phyloP scores from a whole-genome alignment of 371 early-diverging fungal species.

The Actinomortierella ambigua region DNA sequence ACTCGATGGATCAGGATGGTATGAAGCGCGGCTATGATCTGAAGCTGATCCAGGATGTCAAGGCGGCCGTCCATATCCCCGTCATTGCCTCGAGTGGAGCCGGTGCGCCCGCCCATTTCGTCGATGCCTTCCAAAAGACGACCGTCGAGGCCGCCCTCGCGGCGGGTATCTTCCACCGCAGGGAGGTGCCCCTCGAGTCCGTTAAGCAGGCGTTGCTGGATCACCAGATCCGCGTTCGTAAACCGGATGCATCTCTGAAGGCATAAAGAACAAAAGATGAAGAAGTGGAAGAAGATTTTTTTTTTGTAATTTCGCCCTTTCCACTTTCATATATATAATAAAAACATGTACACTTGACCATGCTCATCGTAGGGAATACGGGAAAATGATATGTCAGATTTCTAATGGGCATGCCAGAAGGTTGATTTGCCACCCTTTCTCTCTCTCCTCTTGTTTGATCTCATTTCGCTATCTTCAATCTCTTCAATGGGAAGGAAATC shows the following conservation, averaged over 20 bases:
- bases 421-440: too few relatives aligned
- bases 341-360: too few relatives aligned
- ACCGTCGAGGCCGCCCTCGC: constrained; percentile 95
- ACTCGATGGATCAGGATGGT: constrained; percentile 98
- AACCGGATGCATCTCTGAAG: constrained; percentile 26
- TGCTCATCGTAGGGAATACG: too few relatives aligned
- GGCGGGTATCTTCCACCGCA: constrained; percentile 97
- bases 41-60: constrained; percentile 80
- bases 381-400: too few relatives aligned
- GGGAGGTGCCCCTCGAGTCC: constrained; percentile 84
- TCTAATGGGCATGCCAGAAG: too few relatives aligned
- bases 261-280: constrained; percentile 1
- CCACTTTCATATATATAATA: constrained; percentile 1
- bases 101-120: constrained; percentile 85
- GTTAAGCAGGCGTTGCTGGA: constrained; percentile 64
- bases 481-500: too few relatives aligned
- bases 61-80: constrained; percentile 81
- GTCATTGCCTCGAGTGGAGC: constrained; percentile 98
- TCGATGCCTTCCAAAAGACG: constrained; percentile 81
- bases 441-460: too few relatives aligned
- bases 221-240: constrained; percentile 20
- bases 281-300: background rate
- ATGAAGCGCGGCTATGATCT: constrained; percentile 95
- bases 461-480: too few relatives aligned
- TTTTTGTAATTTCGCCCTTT: background rate